Evolutionary conservation across 108 stramenopile species (phyloP).

Genomic region (Chaetoceros muelleri): DNA sequence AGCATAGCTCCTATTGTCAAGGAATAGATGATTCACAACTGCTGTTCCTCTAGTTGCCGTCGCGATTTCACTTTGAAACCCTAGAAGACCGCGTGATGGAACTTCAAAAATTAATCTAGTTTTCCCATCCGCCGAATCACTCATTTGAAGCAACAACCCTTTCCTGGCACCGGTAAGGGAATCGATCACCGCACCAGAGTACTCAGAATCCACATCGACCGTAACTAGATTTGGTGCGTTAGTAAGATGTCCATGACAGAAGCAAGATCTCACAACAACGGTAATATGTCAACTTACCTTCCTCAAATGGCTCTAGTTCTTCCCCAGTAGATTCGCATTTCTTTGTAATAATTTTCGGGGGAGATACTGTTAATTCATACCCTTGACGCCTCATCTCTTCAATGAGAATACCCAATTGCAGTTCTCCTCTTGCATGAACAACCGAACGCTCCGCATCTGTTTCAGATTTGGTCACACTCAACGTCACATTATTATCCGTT

Average conservation of each 20-base stretch:
- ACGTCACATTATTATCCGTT: slow-evolving; percentile 92
- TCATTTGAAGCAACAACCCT: slow-evolving; percentile 83
- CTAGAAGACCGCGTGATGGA: slow-evolving; percentile 93
- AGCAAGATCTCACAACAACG: no score
- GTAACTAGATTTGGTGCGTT: no score
- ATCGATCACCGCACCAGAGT: slow-evolving; percentile 83
- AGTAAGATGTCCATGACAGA: no score
- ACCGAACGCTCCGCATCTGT: slow-evolving; percentile 57
- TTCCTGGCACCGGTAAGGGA: slow-evolving; percentile 83
- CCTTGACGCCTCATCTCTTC: slow-evolving; percentile 98
- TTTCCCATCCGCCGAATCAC: slow-evolving; percentile 58
- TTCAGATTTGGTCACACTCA: slow-evolving; percentile 57
- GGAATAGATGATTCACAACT: slow-evolving; percentile 85
- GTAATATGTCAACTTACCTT: no score
- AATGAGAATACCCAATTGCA: slow-evolving; percentile 95
- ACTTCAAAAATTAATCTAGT: slow-evolving; percentile 83
- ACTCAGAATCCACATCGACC: slow-evolving; percentile 84
- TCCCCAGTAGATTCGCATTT: slow-evolving; percentile 50
- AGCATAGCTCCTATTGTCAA: slow-evolving; percentile 77
- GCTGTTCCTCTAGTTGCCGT: slow-evolving; percentile 87
- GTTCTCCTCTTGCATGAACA: slow-evolving; percentile 65
- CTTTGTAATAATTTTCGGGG: slow-evolving; percentile 85
- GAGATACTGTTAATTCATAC: slow-evolving; percentile 90
- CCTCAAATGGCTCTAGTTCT: slow-evolving; percentile 90
- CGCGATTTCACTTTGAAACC: slow-evolving; percentile 85